A percentile compares a stretch with the other conserved stretches of the same genome.
phyloP scores from a whole-genome alignment of 768 basidiomycete species.

The Mycena leptocephala region DNA sequence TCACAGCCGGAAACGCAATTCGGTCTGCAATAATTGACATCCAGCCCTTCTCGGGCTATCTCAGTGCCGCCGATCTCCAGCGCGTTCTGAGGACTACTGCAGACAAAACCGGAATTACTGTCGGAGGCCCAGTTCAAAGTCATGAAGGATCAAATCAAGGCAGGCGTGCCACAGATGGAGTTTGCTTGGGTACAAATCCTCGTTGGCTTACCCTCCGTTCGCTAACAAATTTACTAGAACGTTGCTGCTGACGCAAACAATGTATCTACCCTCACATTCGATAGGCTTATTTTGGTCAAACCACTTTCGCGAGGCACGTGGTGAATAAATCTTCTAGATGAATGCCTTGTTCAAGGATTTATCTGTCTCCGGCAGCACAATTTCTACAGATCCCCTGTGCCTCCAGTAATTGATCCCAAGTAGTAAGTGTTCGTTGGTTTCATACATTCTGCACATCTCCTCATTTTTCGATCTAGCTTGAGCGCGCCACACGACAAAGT shows the following conservation, averaged over 20 bases:
- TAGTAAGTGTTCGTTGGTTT: slow-evolving; percentile 20
- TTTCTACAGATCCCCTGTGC: slow-evolving; percentile 21
- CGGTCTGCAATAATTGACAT: slow-evolving; percentile 25
- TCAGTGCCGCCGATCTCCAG: neutral
- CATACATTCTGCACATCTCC: too few species aligned
- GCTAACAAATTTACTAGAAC: neutral
- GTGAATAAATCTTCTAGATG: neutral
- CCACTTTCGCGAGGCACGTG: slow-evolving; percentile 29
- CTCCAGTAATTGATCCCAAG: slow-evolving; percentile 30
- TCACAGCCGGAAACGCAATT: slow-evolving; percentile 25
- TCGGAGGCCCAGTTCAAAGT: slow-evolving; percentile 20
- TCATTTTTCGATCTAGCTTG: neutral
- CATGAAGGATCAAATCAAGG: slow-evolving; percentile 16
- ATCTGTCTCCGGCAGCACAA: slow-evolving; percentile 11
- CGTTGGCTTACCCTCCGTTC: neutral
- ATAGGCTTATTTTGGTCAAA: slow-evolving; percentile 22
- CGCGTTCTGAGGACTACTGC: slow-evolving; percentile 14
- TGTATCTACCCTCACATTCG: slow-evolving; percentile 24
- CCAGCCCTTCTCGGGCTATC: slow-evolving; percentile 20
- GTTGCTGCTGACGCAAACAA: slow-evolving; percentile 26
- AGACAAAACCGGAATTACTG: slow-evolving; percentile 17
- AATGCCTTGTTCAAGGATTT: too few species aligned
- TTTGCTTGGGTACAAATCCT: slow-evolving; percentile 19
- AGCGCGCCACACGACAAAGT: slow-evolving; percentile 29
- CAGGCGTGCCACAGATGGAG: slow-evolving; percentile 31